Percentiles rank a stretch among this genome's conserved stretches.
Conservation (phyloP, 1,284 basidiomycete genomes). For the Schizophyllum commune region DNA sequence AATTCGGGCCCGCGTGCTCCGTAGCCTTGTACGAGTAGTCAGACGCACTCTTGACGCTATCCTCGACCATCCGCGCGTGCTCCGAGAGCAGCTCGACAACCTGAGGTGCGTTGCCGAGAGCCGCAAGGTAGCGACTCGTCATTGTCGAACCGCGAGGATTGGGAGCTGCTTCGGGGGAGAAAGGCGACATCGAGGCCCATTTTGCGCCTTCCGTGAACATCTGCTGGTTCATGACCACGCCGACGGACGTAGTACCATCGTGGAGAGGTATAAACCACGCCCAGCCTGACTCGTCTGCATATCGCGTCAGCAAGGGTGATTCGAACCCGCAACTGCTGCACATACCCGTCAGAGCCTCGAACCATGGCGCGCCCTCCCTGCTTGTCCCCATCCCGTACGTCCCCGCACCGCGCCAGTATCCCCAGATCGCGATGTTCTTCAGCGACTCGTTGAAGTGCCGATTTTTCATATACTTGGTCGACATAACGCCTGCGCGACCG, state of each 20-base stretch:
- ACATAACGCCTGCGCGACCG: slow-evolving; percentile 60
- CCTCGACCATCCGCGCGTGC: slow-evolving; percentile 34
- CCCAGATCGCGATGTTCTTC: slow-evolving; percentile 72
- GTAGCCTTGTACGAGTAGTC: slow-evolving; percentile 69
- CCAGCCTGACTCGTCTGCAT: slow-evolving; percentile 66
- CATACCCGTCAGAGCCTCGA: slow-evolving; percentile 62
- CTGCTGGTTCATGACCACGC: slow-evolving; percentile 63
- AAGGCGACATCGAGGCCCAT: slow-evolving; percentile 26
- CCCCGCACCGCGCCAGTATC: slow-evolving; percentile 54
- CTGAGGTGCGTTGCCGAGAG: slow-evolving; percentile 45
- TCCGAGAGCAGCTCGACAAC: slow-evolving; percentile 47
- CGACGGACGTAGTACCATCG: slow-evolving; percentile 60
- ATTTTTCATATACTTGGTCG: slow-evolving; percentile 59
- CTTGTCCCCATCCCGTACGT: slow-evolving; percentile 49
- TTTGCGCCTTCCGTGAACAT: slow-evolving; percentile 33
- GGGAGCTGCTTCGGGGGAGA: slow-evolving; percentile 17
- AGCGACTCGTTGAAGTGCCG: slow-evolving; percentile 59
- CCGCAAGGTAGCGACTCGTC: slow-evolving; percentile 39
- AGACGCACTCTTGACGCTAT: slow-evolving; percentile 36
- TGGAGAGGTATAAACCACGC: slow-evolving; percentile 74
- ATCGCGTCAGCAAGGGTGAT: slow-evolving; percentile 11
- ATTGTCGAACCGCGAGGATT: slow-evolving; percentile 23
- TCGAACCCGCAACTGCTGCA: background rate
- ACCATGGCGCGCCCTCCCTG: slow-evolving; percentile 57
- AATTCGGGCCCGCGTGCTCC: slow-evolving; percentile 50